Conservation (phyloP, 116 monocot species). For the Iris pallida region DNA sequence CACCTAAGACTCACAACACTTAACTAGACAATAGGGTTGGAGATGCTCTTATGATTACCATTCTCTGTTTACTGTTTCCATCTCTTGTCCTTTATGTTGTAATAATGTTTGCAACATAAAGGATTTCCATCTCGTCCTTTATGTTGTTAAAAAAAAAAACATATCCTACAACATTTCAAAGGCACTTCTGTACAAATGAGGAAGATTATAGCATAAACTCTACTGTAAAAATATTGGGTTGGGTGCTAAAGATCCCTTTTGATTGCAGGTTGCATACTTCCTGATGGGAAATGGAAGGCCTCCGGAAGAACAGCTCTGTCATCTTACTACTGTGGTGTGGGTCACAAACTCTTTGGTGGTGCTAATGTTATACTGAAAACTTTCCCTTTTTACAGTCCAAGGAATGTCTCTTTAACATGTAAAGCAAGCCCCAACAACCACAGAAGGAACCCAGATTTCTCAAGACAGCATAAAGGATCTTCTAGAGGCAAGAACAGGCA, state of each 20-base stretch:
- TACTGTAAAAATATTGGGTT: neutral
- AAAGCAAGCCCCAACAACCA: slow-evolving; percentile 32
- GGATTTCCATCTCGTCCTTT: neutral
- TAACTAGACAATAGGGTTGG: too few species aligned
- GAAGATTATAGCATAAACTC: neutral
- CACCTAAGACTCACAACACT: too few species aligned
- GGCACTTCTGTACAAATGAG: neutral
- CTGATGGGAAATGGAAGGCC: slow-evolving; percentile 21
- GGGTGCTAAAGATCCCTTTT: neutral
- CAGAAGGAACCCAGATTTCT: slow-evolving; percentile 63
- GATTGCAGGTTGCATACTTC: slow-evolving; percentile 26
- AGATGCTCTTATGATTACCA: neutral
- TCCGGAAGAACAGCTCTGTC: slow-evolving; percentile 22
- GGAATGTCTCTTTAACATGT: slow-evolving; percentile 21
- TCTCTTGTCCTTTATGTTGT: neutral
- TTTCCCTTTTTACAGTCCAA: slow-evolving; percentile 12
- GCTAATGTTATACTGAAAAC: slow-evolving; percentile 13
- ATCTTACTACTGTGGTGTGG: slow-evolving; percentile 11
- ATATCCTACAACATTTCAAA: too few species aligned
- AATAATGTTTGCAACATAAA: too few species aligned
- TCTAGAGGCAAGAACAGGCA: slow-evolving; percentile 41
- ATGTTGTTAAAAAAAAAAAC: too few species aligned
- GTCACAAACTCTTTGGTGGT: slow-evolving; percentile 8
- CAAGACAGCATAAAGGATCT: slow-evolving; percentile 53
- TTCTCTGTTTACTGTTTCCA: neutral